Evolutionary conservation across 2,329 filamentous ascomycete genomes (phyloP).

Genomic region (Gnomoniopsis smithogilvyi): DNA sequence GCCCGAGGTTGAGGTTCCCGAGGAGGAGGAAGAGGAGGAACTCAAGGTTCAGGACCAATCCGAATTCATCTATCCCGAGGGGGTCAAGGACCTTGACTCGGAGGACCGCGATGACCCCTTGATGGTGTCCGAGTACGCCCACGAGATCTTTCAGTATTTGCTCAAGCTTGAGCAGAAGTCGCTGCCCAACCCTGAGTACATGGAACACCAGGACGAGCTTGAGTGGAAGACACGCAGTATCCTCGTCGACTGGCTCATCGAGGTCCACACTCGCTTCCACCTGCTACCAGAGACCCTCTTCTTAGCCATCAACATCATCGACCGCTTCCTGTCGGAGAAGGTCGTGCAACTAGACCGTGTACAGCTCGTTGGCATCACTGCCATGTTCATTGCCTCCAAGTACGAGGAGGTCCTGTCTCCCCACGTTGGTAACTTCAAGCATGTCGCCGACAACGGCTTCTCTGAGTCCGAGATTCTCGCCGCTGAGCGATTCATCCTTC

Average conservation of each 20-base stretch:
- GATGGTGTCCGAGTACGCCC: conserved; percentile 97
- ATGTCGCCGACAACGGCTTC: conserved; percentile 96
- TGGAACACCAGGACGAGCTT: conserved; percentile 88
- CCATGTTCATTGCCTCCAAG: conserved; percentile 99
- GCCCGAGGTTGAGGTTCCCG: conserved; percentile 30
- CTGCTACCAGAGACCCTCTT: conserved; percentile 95
- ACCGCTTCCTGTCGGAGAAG: conserved; percentile 93
- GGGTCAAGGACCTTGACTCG: conserved; percentile 67
- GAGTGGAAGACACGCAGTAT: conserved; percentile 99
- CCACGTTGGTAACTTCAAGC: conserved; percentile 94
- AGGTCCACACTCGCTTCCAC: conserved; percentile 96
- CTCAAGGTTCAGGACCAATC: conserved; percentile 20
- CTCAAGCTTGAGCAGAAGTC: conserved; percentile 77
- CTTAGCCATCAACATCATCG: conserved; percentile 96
- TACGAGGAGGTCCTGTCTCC: conserved; percentile 98
- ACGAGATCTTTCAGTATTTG: conserved; percentile 96
- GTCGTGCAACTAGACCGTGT: conserved; percentile 94
- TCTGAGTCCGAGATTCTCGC: conserved; percentile 91
- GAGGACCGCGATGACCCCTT: conserved; percentile 92
- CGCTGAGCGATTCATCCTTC: conserved; percentile 92
- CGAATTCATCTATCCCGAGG: conserved; percentile 30
- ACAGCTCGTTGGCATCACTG: conserved; percentile 93
- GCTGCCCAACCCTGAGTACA: conserved; percentile 88
- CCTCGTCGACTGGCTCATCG: conserved; percentile 95
- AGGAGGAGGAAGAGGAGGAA: conserved; percentile 27